These are phyloP conservation scores for Ogataea siamensis DNA, from an alignment of 805 yeast species.

Conservation along the genomic window DNA sequence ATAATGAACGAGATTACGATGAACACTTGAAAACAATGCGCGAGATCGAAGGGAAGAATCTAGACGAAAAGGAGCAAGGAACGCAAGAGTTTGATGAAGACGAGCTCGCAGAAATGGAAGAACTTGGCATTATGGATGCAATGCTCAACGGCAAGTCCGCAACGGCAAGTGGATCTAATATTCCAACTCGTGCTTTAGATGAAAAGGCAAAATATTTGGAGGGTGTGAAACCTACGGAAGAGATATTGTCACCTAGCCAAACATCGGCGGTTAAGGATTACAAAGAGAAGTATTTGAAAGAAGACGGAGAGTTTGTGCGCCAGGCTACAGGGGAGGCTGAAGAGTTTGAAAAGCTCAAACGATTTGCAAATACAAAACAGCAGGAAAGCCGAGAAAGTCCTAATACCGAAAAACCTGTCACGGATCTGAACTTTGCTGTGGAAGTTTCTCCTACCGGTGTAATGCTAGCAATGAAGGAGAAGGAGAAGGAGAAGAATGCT, in stretches of 20 bases:
- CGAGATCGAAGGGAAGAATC: constrained; percentile 43
- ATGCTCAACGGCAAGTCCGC: constrained; percentile 14
- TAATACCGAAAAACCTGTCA: constrained; percentile 15
- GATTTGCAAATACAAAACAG: constrained; percentile 38
- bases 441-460: constrained; percentile 50
- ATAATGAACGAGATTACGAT: constrained; percentile 56
- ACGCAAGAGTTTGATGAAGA: constrained; percentile 37
- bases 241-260: constrained; percentile 41
- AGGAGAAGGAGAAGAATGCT: constrained; percentile 32
- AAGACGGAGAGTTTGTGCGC: constrained; percentile 50
- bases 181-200: constrained; percentile 59
- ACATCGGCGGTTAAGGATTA: constrained; percentile 41
- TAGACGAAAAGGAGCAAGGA: constrained; percentile 27
- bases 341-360: constrained; percentile 47
- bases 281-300: constrained; percentile 34
- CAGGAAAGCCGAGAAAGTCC: not conserved
- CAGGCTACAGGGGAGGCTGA: constrained; percentile 56
- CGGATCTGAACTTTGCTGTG: constrained; percentile 27
- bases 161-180: constrained; percentile 27
- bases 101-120: constrained; percentile 42
- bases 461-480: constrained; percentile 36
- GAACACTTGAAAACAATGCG: constrained; percentile 48
- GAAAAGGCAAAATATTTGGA: constrained; percentile 73
- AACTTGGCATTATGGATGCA: constrained; percentile 36
- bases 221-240: constrained; percentile 37